Percentiles rank a stretch among this genome's conserved stretches.
These are phyloP conservation scores for Biscogniauxia sp. DNA, from an alignment of 2,329 filamentous ascomycete genomes.

Conservation along the genomic window DNA sequence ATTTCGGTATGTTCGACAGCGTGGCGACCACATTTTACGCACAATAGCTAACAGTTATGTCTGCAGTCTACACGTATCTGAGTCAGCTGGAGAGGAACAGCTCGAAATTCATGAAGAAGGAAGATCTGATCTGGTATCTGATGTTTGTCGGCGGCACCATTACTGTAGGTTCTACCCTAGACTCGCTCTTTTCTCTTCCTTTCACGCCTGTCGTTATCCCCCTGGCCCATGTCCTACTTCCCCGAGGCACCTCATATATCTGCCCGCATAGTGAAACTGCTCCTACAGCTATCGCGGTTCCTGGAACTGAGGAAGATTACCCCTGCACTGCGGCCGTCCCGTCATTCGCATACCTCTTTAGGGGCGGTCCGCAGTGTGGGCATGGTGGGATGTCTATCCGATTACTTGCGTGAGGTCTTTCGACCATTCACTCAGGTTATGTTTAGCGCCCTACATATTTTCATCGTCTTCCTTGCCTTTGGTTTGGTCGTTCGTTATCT, in stretches of 20 bases:
- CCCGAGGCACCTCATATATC: constrained; percentile 59
- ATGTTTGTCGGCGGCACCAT: constrained; percentile 70
- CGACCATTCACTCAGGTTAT: constrained; percentile 55
- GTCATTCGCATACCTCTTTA: constrained; percentile 65
- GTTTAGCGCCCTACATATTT: constrained; percentile 62
- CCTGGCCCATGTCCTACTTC: constrained; percentile 23
- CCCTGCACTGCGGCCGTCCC: constrained; percentile 60
- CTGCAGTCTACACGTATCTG: constrained; percentile 69
- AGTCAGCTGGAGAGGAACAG: constrained; percentile 71
- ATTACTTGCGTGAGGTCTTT: constrained; percentile 62
- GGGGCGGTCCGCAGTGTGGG: constrained; percentile 65
- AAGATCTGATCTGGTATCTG: constrained; percentile 79
- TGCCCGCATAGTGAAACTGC: constrained; percentile 68
- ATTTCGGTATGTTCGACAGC: constrained; percentile 52
- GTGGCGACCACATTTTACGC: too few species aligned
- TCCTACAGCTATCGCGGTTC: constrained; percentile 76
- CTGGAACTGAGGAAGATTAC: constrained; percentile 80
- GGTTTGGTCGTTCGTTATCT: constrained; percentile 9
- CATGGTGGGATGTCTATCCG: constrained; percentile 73
- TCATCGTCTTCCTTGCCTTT: constrained; percentile 20
- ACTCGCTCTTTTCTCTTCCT: constrained; percentile 15
- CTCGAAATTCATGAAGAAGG: constrained; percentile 69
- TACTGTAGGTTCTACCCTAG: constrained; percentile 62
- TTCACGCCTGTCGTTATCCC: not conserved
- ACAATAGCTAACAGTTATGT: constrained; percentile 3